phyloP scores from a whole-genome alignment of 1,284 basidiomycete genomes.

The Xanthoconium separans region DNA sequence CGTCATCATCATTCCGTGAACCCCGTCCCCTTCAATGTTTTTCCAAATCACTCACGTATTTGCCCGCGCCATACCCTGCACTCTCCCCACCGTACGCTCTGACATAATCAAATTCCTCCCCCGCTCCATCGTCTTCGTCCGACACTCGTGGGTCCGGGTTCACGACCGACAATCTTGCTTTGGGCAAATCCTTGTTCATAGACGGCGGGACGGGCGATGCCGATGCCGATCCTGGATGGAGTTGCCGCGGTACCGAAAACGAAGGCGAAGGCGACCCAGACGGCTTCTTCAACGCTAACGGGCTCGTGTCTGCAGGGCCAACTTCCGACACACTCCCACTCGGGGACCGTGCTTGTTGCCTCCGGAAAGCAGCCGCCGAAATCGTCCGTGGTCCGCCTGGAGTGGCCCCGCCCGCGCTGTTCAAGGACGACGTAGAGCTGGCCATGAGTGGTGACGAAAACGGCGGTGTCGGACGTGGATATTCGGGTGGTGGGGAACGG shows the following conservation, averaged over 20 bases:
- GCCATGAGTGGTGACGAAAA: conserved; percentile 32
- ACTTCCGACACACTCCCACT: conserved; percentile 9
- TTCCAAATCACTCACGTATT: conserved; percentile 32
- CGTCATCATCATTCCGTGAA: background rate
- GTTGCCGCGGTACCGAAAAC: background rate
- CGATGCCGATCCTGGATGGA: background rate
- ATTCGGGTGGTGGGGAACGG: conserved; percentile 40
- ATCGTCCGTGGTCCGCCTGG: conserved; percentile 49
- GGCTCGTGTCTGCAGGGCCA: conserved; percentile 42
- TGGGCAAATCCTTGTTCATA: conserved; percentile 28
- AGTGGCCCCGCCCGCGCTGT: conserved; percentile 4
- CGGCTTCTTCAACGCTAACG: conserved; percentile 43
- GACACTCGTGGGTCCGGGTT: conserved; percentile 28
- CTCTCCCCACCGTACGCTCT: conserved; percentile 44
- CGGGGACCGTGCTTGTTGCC: conserved; percentile 44
- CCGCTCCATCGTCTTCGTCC: conserved; percentile 43
- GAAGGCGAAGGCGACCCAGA: conserved; percentile 16
- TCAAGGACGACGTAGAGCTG: conserved; percentile 36
- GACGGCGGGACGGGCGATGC: conserved; percentile 33
- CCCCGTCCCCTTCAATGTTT: background rate
- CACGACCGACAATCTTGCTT: conserved; percentile 25
- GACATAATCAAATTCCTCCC: conserved; percentile 51
- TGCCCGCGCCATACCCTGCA: conserved; percentile 26
- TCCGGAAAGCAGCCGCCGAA: conserved; percentile 71
- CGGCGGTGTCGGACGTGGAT: conserved; percentile 29